Evolutionary conservation across 768 basidiomycete species (phyloP).

Genomic region (Candolleomyces efflorescens): DNA sequence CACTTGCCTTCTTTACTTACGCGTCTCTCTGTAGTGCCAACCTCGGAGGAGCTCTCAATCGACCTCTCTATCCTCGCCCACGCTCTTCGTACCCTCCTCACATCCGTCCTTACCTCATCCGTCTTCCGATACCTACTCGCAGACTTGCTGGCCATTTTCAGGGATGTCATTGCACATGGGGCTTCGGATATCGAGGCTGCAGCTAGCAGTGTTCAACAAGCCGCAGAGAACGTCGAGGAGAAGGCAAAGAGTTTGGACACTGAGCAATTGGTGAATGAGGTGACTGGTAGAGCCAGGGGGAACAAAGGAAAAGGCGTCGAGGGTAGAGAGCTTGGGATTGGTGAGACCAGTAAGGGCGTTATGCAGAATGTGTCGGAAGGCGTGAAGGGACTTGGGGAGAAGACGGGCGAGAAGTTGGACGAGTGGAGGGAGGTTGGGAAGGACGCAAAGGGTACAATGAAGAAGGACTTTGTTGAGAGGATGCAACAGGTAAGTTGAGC

Average conservation of each 20-base stretch:
- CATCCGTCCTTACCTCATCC: slow-evolving; percentile 27
- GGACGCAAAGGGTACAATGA: background rate
- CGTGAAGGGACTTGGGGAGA: slow-evolving; percentile 3
- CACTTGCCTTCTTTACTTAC: background rate
- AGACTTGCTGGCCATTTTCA: slow-evolving; percentile 27
- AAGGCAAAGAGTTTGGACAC: slow-evolving; percentile 13
- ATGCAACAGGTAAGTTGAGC: slow-evolving; percentile 16
- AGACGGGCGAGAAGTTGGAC: background rate
- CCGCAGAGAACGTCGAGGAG: slow-evolving; percentile 28
- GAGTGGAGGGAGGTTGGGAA: background rate
- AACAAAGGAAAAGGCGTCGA: background rate
- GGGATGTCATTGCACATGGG: slow-evolving; percentile 26
- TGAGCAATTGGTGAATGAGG: slow-evolving; percentile 11
- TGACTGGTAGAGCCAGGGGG: slow-evolving; percentile 1
- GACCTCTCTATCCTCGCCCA: slow-evolving; percentile 24
- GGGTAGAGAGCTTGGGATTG: background rate
- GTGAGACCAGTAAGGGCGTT: slow-evolving; percentile 14
- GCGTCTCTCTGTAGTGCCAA: slow-evolving; percentile 15
- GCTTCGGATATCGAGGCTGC: slow-evolving; percentile 27
- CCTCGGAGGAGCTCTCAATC: slow-evolving; percentile 19
- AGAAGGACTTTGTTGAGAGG: slow-evolving; percentile 17
- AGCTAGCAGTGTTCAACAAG: slow-evolving; percentile 26
- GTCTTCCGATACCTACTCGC: slow-evolving; percentile 30
- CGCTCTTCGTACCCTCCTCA: slow-evolving; percentile 24
- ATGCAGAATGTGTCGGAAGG: slow-evolving; percentile 18